phyloP scores from a whole-genome alignment of 805 yeast genomes.

The Candida boleticola region DNA sequence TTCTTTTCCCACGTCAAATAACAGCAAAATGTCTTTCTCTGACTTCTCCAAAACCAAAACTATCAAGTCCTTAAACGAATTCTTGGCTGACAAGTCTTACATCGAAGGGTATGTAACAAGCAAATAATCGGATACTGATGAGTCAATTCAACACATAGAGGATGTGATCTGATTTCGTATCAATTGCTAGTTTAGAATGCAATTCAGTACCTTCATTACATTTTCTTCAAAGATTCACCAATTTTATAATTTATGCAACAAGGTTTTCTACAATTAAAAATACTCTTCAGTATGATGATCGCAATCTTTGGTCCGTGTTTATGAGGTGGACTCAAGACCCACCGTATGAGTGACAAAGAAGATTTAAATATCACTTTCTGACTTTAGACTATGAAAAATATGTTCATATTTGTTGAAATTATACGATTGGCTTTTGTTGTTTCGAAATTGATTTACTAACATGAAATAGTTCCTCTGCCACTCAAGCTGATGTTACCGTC shows the following conservation, averaged over 20 bases:
- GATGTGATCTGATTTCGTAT: too few species aligned
- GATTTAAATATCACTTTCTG: constrained; percentile 23
- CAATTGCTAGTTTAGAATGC: too few species aligned
- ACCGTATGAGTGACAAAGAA: constrained; percentile 82
- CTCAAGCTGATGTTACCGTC: constrained; percentile 93
- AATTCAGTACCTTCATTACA: too few species aligned
- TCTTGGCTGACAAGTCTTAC: constrained; percentile 92
- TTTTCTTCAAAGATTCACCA: too few species aligned
- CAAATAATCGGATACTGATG: too few species aligned
- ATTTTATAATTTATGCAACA: too few species aligned
- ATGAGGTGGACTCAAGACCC: constrained; percentile 96
- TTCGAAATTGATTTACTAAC: neutral
- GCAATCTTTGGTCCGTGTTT: constrained; percentile 90
- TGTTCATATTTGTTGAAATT: neutral
- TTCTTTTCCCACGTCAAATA: neutral
- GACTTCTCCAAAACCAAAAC: constrained; percentile 76
- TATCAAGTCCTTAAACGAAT: constrained; percentile 67
- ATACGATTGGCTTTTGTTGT: constrained; percentile 1
- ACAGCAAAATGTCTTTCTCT: constrained; percentile 61
- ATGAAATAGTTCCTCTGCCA: constrained; percentile 84
- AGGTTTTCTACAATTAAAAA: too few species aligned
- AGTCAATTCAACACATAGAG: too few species aligned
- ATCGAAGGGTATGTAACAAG: constrained; percentile 82
- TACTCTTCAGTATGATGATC: constrained; percentile 54
- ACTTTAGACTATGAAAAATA: neutral